phyloP scores from a whole-genome alignment of 2,329 filamentous ascomycete genomes.

The Colletotrichum sp. region DNA sequence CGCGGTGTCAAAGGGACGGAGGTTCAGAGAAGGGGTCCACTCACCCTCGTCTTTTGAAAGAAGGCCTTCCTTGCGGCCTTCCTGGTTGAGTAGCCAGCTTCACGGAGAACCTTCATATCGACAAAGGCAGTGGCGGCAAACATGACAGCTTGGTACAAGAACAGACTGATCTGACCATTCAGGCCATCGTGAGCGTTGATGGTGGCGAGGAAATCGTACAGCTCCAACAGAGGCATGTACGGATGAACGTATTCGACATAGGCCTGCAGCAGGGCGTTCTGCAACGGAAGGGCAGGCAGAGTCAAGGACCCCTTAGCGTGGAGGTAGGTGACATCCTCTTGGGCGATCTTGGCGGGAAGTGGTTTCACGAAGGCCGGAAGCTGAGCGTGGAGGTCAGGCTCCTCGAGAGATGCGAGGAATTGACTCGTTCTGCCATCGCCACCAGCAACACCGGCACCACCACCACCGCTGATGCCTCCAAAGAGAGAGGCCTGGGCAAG shows the following conservation, averaged over 20 bases:
- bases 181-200: conserved; percentile 72
- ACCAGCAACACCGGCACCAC: background rate
- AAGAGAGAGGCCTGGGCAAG: conserved; percentile 33
- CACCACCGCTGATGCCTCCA: conserved; percentile 25
- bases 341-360: conserved; percentile 76
- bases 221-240: conserved; percentile 88
- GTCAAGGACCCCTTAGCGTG: conserved; percentile 83
- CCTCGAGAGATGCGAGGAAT: conserved; percentile 52
- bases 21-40: conserved; percentile 33
- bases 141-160: conserved; percentile 94
- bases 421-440: conserved; percentile 44
- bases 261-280: conserved; percentile 80
- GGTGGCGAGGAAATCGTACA: conserved; percentile 63
- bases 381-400: conserved; percentile 50
- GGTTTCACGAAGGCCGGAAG: conserved; percentile 78
- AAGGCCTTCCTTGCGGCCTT: conserved; percentile 87
- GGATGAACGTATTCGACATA: conserved; percentile 93
- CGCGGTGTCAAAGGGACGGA: background rate
- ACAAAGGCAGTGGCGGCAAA: conserved; percentile 91
- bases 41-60: conserved; percentile 85
- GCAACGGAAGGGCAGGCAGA: conserved; percentile 72
- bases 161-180: conserved; percentile 77
- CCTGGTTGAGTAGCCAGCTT: conserved; percentile 78
- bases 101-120: conserved; percentile 76
- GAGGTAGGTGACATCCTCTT: conserved; percentile 84